Base-by-base conservation (phyloP, 306 rosid species). In the Morella rubra region DNA sequence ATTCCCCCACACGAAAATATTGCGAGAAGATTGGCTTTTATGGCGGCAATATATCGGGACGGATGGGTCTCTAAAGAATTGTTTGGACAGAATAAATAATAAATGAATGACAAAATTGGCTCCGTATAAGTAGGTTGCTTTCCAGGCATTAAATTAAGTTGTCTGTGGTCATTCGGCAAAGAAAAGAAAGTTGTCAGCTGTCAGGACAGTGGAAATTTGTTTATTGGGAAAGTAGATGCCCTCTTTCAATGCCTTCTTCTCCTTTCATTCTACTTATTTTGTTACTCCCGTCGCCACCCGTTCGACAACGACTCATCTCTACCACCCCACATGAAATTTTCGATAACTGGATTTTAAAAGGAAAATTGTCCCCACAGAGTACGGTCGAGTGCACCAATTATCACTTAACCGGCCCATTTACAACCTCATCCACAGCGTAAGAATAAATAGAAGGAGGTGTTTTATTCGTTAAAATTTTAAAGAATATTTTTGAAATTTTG, bases 191-290 rank as follows among this genome's bases (percentile, higher is more conserved):
- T 53, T 61, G 72, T 44, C 72, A 75, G 27, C 66, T 47, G 76
- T 79, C 76, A 76, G 74, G 2, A 40, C 76, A 73, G 73, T 52
- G 69, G 69, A 19, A 37, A 1, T 13, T 46, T 1, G 22, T 13
- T 66, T 20, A 42, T 52, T 58, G 19, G 75, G 61, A 69, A 82
- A 68, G 76, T 73, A 73, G 79, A 55, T 60, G 52, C 73, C 79
- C 47, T 78, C 32, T 16, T 19, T 83, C 72, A 69, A 37, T 70
- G 70, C 53, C 80, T 37, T 20, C 69, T 47, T 56, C 13, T 45
- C 3, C 1, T 56, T 16, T 16, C 11, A 0, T 76, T 18, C 11
- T 37, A 0, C 9, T 27, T 16, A 22, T 7, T 4, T 2, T 59
- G 0, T 56, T 46, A 32, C 2, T 27, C 1, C 37, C 37, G n/a